phyloP scores from a whole-genome alignment of 306 rosid species.

The Quercus rubra region DNA sequence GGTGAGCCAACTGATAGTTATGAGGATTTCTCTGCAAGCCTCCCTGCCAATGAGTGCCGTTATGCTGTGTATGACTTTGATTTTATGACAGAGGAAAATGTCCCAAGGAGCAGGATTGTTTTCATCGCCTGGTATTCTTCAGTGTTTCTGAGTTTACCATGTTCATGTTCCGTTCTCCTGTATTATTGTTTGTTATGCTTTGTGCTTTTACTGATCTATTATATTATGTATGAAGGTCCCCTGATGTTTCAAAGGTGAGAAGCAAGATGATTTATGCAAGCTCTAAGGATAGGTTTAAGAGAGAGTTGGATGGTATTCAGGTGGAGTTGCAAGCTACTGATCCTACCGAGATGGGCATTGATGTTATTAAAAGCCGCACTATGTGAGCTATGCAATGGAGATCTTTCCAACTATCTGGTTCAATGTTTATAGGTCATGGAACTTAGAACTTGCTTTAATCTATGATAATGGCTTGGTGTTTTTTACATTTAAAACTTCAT shows the following conservation, averaged over 20 bases:
- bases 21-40: conserved; percentile 42
- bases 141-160: neutral
- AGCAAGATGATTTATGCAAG: conserved; percentile 51
- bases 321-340: conserved; percentile 58
- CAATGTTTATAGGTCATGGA: conserved; percentile 28
- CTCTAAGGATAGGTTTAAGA: conserved; percentile 50
- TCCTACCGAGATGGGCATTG: conserved; percentile 47
- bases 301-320: conserved; percentile 54
- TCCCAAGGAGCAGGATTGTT: conserved; percentile 52
- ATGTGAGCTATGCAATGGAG: conserved; percentile 7
- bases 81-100: conserved; percentile 45
- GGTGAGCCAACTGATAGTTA: conserved; percentile 44
- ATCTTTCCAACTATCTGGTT: conserved; percentile 10
- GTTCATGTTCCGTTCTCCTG: neutral
- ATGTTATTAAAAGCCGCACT: conserved; percentile 48
- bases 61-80: conserved; percentile 54
- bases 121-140: conserved; percentile 47
- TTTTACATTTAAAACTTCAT: neutral
- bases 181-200: neutral
- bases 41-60: conserved; percentile 51
- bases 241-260: conserved; percentile 46
- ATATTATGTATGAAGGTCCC: conserved; percentile 29
- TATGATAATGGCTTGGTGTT: conserved; percentile 3
- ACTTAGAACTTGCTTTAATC: conserved; percentile 20
- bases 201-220: neutral